Percentiles rank a stretch among this genome's conserved stretches.
phyloP scores from a whole-genome alignment of 2,329 filamentous ascomycete species.

The Nemania serpens region DNA sequence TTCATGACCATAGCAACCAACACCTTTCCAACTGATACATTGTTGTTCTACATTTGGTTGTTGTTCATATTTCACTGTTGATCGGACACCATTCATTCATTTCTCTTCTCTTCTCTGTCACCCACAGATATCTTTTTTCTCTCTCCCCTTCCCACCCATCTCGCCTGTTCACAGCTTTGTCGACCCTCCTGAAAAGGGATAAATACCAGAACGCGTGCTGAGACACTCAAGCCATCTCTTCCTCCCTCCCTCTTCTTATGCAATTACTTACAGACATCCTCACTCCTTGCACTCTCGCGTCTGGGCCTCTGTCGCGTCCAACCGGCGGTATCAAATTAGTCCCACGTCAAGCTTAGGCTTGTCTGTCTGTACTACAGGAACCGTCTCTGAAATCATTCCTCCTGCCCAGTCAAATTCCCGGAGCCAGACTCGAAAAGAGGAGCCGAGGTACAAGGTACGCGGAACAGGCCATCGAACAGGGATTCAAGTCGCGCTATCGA shows the following conservation, averaged over 20 bases:
- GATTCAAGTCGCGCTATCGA: constrained; percentile 33
- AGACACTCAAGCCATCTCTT: not conserved
- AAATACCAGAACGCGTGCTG: constrained; percentile 2
- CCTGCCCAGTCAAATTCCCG: not conserved
- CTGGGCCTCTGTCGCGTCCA: constrained; percentile 14
- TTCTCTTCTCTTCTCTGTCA: constrained; percentile 9
- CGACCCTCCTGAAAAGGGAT: not conserved
- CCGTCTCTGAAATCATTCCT: constrained; percentile 19
- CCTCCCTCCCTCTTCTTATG: constrained; percentile 10
- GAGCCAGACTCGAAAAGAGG: not conserved
- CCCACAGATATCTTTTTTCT: constrained; percentile 5
- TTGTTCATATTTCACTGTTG: constrained; percentile 8
- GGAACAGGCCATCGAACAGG: constrained; percentile 18
- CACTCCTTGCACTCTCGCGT: constrained; percentile 11
- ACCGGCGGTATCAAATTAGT: constrained; percentile 8
- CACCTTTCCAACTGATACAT: not conserved
- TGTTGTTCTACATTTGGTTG: constrained; percentile 14
- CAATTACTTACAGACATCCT: constrained; percentile 10
- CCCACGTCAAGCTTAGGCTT: constrained; percentile 10
- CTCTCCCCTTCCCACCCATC: not conserved
- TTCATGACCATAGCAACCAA: not conserved
- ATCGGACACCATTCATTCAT: constrained; percentile 3
- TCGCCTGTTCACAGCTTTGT: not conserved
- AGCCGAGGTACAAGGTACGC: constrained; percentile 29
- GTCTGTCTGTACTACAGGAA: not conserved